Evolutionary conservation across 495 filamentous ascomycete species (phyloP).

Genomic region (Penicillium crystallinum): DNA sequence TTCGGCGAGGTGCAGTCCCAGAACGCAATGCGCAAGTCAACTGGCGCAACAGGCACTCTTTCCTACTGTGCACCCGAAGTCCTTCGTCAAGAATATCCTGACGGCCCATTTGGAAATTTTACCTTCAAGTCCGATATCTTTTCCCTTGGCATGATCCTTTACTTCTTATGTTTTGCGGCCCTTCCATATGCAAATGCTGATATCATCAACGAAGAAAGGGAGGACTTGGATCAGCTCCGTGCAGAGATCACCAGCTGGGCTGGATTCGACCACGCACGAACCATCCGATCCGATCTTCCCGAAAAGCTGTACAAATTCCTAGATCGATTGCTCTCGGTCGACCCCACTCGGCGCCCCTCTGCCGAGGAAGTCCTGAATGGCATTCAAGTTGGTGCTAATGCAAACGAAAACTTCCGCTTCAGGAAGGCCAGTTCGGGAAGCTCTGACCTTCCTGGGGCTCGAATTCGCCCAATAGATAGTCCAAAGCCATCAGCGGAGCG

Average conservation of each 20-base stretch:
- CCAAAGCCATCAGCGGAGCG: constrained; percentile 24
- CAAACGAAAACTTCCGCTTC: constrained; percentile 51
- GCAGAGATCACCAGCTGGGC: constrained; percentile 83
- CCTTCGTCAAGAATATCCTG: constrained; percentile 58
- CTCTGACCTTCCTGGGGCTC: constrained; percentile 49
- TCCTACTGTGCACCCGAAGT: constrained; percentile 98
- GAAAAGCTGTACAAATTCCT: constrained; percentile 81
- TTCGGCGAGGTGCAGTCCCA: constrained; percentile 92
- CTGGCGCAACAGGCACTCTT: constrained; percentile 90
- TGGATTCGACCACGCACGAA: constrained; percentile 72
- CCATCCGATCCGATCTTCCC: constrained; percentile 75
- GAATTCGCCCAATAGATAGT: constrained; percentile 55
- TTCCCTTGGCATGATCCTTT: constrained; percentile 94
- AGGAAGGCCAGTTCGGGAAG: constrained; percentile 40
- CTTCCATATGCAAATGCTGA: constrained; percentile 84
- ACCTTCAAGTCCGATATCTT: constrained; percentile 96
- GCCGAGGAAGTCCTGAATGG: constrained; percentile 82
- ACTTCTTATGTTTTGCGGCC: constrained; percentile 92
- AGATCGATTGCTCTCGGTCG: constrained; percentile 70
- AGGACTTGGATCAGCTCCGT: constrained; percentile 84
- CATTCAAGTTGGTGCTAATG: constrained; percentile 65
- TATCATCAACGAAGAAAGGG: constrained; percentile 75
- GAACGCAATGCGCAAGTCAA: constrained; percentile 73
- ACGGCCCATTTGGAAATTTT: constrained; percentile 80
- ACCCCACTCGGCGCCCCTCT: constrained; percentile 71